phyloP scores from a whole-genome alignment of 2,329 filamentous ascomycete species.

The Pyricularia pennisetigena region DNA sequence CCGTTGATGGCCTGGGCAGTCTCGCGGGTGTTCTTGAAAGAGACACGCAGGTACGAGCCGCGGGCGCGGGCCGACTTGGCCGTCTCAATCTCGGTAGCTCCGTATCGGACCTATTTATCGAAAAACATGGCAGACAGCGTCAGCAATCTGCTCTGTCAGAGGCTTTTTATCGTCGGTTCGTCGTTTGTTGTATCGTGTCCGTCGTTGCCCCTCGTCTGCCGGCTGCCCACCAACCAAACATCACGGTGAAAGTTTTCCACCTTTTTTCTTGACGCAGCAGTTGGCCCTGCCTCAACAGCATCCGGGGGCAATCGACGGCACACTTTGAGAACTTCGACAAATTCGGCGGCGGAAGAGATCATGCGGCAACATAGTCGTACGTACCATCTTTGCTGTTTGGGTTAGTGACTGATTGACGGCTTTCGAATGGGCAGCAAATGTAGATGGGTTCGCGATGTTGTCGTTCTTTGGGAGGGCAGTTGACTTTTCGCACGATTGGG shows the following conservation, averaged over 20 bases:
- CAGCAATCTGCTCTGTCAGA: conserved; percentile 6
- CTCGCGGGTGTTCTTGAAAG: conserved; percentile 99
- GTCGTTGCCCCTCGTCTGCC: not conserved
- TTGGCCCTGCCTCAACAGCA: not conserved
- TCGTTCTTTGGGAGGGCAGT: not conserved
- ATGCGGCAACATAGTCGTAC: not conserved
- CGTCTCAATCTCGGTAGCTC: conserved; percentile 75
- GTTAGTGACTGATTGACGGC: conserved; percentile 3
- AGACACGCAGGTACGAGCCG: conserved; percentile 97
- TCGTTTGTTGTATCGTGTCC: not conserved
- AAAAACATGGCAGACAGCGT: conserved; percentile 9
- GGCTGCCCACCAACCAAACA: not conserved
- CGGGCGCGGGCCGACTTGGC: conserved; percentile 95
- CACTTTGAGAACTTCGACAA: not conserved
- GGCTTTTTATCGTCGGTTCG: not conserved
- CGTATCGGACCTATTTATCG: conserved; percentile 75
- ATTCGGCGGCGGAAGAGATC: not conserved
- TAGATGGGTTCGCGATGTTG: conserved; percentile 3
- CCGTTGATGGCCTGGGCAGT: conserved; percentile 99
- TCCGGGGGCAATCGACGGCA: not conserved
- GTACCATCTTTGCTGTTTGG: conserved; percentile 6
- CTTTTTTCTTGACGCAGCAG: not conserved
- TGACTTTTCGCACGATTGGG: conserved; percentile 5
- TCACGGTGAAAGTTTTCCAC: not conserved
- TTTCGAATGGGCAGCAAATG: conserved; percentile 2